Base-by-base conservation (phyloP, 106 monocot genomes). In the Triglochin maritima region DNA sequence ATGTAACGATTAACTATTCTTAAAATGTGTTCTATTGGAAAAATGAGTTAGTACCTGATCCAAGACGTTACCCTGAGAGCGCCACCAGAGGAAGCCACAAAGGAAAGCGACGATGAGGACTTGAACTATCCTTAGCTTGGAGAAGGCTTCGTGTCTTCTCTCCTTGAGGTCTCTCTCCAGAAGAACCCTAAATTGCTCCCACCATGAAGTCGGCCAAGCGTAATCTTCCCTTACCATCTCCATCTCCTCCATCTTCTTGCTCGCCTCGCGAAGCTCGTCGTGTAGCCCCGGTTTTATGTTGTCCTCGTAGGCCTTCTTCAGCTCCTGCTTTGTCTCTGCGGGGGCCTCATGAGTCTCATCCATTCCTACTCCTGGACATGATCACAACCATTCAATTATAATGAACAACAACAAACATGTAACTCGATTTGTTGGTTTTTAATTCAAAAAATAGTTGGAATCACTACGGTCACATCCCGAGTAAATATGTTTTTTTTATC, bases 51-150 rank as follows among this genome's bases (percentile, higher is more conserved):
- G 29, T 29, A 29, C 88, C 79, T 79, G 71, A 17, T 90, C 89
- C 63, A 86, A 81, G 56, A 86, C 72, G 55, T 81, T 80, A 29
- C 75, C 65, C 3, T 80, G 66, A 45, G 89, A 81, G 9, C 77
- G 80, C 83, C 86, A 86, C 86, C 89, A 89, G 12, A 89, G 79
- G 13, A 86, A 67, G 15, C 89, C 89, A 13, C 78, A 78, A 29
- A 90, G 81, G 52, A 59, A 59, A 29, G 89, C 81, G 47, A 81
- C 83, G 46, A 76, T 79, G 12, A 83, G 50, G 44, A 86, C 84
- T 64, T 90, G 90, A 56, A 79, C 74, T 12, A 90, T 86, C 46
- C 81, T 75, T 0, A 90, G 81, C 69, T 79, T 68, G 76, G 81
- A 81, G 81, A 90, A 90, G 17, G 84, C 67, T 63, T 86, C 86